A percentile compares a stretch with the other conserved stretches of the same genome.
phyloP scores from a whole-genome alignment of 441 rosid species.

The Macaranga tanarius region DNA sequence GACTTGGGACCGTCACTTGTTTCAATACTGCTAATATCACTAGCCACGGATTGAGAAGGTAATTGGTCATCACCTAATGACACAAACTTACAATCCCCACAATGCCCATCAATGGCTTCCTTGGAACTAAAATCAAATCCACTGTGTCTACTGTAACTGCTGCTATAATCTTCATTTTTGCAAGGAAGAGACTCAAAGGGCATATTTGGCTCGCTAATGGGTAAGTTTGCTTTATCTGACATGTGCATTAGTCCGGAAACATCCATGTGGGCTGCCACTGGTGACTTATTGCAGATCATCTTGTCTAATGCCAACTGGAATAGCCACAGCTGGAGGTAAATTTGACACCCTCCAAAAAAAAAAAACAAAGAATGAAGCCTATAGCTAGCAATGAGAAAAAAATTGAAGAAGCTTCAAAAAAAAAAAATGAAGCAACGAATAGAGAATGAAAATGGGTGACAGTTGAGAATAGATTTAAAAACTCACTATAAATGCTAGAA shows the following conservation, averaged over 20 bases:
- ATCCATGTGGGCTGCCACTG: conserved; percentile 32
- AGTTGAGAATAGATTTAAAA: no score
- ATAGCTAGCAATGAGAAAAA: not conserved
- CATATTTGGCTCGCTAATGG: conserved; percentile 31
- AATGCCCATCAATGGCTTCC: conserved; percentile 15
- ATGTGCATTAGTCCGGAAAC: conserved; percentile 35
- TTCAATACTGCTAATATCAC: conserved; percentile 33
- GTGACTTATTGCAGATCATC: conserved; percentile 34
- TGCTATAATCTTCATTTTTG: conserved; percentile 29
- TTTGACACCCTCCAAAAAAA: no score
- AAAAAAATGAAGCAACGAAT: not conserved
- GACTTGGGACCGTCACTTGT: conserved; percentile 22
- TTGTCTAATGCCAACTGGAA: conserved; percentile 45
- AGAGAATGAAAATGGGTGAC: not conserved
- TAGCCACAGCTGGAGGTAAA: conserved; percentile 40
- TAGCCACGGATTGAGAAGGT: conserved; percentile 25
- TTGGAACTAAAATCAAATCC: conserved; percentile 30
- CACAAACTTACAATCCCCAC: conserved; percentile 28
- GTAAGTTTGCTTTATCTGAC: conserved; percentile 29
- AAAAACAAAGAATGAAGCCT: no score
- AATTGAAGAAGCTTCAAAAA: not conserved
- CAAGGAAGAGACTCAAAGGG: conserved; percentile 26
- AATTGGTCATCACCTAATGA: conserved; percentile 18
- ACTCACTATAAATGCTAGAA: not conserved
- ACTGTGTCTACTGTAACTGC: conserved; percentile 20